These are phyloP conservation scores for Rhodamnia argentea DNA, from an alignment of 345 rosid species.

Conservation along the genomic window DNA sequence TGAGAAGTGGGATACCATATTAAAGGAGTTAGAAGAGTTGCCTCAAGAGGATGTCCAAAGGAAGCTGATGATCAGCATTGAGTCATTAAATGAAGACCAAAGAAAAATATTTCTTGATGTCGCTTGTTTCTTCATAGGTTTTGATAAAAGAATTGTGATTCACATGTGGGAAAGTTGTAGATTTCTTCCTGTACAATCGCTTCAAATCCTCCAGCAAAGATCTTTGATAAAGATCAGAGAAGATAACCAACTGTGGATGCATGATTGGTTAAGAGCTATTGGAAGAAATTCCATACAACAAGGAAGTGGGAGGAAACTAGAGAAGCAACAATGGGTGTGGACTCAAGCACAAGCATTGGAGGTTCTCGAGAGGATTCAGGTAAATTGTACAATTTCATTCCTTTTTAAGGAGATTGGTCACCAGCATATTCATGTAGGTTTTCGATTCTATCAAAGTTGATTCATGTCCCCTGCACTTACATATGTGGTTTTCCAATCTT, in stretches of 20 bases:
- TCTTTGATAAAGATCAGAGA: neutral
- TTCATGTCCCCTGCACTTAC: neutral
- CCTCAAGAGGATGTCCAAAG: neutral
- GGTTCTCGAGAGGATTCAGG: neutral
- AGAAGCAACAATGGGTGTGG: neutral
- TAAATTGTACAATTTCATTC: neutral
- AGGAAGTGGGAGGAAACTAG: neutral
- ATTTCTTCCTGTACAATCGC: neutral
- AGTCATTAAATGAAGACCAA: neutral
- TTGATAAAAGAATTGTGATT: neutral
- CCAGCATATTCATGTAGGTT: no score
- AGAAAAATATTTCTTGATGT: neutral
- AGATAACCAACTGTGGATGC: neutral
- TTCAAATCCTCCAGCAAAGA: neutral
- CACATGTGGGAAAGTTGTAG: neutral
- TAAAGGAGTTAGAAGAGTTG: neutral
- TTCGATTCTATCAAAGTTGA: neutral
- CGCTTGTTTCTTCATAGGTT: neutral
- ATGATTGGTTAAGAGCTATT: neutral
- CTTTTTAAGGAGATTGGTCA: neutral
- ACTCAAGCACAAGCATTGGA: neutral
- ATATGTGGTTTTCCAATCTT: neutral
- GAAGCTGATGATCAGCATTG: neutral
- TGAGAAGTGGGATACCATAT: neutral
- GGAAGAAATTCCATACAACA: neutral